Evolutionary conservation across 2,329 filamentous ascomycete species (phyloP), one percentile per base, ranked within the genome.

Genomic region (Verticillium nonalfalfae): DNA sequence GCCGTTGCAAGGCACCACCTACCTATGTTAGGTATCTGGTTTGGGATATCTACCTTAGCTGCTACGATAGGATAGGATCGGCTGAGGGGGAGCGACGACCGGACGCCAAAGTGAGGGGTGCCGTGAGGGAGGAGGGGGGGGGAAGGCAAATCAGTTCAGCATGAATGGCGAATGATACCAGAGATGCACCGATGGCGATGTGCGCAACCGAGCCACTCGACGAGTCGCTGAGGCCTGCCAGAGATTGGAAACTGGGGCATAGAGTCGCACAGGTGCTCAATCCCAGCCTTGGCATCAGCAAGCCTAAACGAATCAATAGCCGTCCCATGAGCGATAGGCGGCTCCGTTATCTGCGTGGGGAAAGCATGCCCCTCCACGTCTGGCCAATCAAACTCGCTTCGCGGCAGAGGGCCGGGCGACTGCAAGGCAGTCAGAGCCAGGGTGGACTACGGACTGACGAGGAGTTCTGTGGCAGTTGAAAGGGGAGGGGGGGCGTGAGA

Each of bases 271-370:
- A 34, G 33, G 54, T 56, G 31, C 31, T 18, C 31, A 21, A 33
- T 14, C 15, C 31, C 34, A 38, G 55, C 34, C 55, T 57, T 57
- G 55, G 55, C 55, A 38, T 57, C 14, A 36, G 34, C 55, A 21
- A 55, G 55, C 15, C 15, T 6, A 5, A 57, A 13, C 55, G 33
- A 57, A 57, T 57, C n/a, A 36, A 13, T 11, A 9, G 55, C 15
- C 15, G 55, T 21, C 9, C 18, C 55, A 21, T 14, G n/a, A 11
- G 33, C 35, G 55, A 57, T 57, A 57, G 55, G 55, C 55, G 55
- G 55, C 34, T 57, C 55, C 34, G 55, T 57, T 57, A 57, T 57
- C 55, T 57, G 55, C n/a, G 55, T 57, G 55, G 55, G 55, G 54
- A 56, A 34, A 56, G 54, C 26, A 15, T 34, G 26, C 54, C 54